Base-by-base conservation (phyloP, 768 basidiomycete species). In the Asterophora parasitica region DNA sequence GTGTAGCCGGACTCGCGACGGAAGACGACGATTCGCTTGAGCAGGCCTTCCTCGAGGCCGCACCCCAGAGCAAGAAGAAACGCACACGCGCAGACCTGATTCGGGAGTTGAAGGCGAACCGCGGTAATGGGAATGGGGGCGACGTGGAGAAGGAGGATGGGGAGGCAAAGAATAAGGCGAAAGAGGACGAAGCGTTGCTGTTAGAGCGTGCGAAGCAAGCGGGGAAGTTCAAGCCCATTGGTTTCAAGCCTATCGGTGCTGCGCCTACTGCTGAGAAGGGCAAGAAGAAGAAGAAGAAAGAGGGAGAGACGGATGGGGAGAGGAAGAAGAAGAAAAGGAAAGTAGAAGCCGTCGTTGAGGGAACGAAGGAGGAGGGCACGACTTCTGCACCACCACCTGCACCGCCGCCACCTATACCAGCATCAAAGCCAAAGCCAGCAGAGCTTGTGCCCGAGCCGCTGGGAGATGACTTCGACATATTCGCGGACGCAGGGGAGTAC, bases 1-100 rank as follows among this genome's bases (percentile, higher is more conserved):
- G 83, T 32, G 72, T 70, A 1, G 68, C 73, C 1, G 26, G 53
- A 2, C 64, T 71, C n/a, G 70, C 77, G 11, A 70, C 74, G 4
- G 83, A 83, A 39, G 86, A 88, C 55, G 90, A 95, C 51, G 89
- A 88, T 10, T 75, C 79, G 1, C 81, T 93, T 20, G 94, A 97
- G 61, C 75, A 81, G 51, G 86, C 81, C 0, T 88, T 88, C 62
- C 56, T 61, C 10, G 79, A 80, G 51, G 73, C 66, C 44, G 61
- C 65, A 19, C 55, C 52, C 12, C 41, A 50, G 1, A 58, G 53
- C 17, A 61, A 76, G 7, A 81, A 73, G 64, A 92, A 89, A 60
- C 82, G 85, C 32, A 85, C 87, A 12, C 77, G 88, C n/a, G 81
- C 82, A 53, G 89, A 93, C 23, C 72, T 92, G 16, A 63, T 94